phyloP scores from a whole-genome alignment of 768 basidiomycete species.

The Serpula lacrymans region DNA sequence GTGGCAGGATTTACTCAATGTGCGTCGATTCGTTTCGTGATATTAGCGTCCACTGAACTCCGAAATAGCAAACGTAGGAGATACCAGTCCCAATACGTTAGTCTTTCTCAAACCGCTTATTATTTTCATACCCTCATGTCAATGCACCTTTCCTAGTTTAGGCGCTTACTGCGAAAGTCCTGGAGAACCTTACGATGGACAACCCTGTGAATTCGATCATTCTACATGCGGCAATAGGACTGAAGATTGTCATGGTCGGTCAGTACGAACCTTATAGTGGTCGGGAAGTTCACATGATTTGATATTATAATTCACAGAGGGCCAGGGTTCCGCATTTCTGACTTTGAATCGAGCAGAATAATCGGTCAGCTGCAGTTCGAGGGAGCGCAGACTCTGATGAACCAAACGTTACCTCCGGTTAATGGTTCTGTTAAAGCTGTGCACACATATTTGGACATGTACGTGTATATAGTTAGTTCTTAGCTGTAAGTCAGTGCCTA shows the following conservation, averaged over 20 bases:
- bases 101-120: no score
- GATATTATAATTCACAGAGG: constrained; percentile 41
- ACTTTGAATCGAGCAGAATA: constrained; percentile 72
- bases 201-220: constrained; percentile 63
- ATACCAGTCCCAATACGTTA: constrained; percentile 77
- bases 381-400: constrained; percentile 66
- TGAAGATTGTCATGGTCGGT: constrained; percentile 71
- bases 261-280: constrained; percentile 14
- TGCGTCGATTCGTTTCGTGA: constrained; percentile 28
- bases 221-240: constrained; percentile 74
- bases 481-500: no score
- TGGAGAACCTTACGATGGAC: constrained; percentile 63
- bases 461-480: no score
- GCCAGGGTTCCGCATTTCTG: constrained; percentile 70
- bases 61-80: constrained; percentile 69
- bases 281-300: not conserved
- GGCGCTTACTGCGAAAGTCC: constrained; percentile 80
- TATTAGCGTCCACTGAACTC: constrained; percentile 3
- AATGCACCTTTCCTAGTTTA: constrained; percentile 30
- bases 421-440: constrained; percentile 63
- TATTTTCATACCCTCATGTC: no score
- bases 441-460: constrained; percentile 74
- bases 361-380: constrained; percentile 70
- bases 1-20: constrained; percentile 76
- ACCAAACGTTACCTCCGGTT: constrained; percentile 43